Conservation (phyloP, 2,329 filamentous ascomycete genomes). For the Aspergillus pseudoglaucus region DNA sequence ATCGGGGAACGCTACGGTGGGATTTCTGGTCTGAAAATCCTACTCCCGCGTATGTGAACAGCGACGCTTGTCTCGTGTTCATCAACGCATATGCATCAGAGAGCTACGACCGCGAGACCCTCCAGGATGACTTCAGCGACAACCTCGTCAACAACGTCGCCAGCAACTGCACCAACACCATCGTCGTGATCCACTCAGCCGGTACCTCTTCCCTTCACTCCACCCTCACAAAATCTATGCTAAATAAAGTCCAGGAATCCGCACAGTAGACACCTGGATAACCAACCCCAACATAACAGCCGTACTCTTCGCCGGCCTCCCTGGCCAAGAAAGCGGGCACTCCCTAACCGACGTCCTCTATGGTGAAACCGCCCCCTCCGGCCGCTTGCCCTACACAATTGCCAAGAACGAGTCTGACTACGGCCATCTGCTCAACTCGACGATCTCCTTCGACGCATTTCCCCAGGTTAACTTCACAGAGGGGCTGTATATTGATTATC, state of each 20-base stretch:
- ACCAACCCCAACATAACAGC: slow-evolving; percentile 73
- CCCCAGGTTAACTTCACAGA: slow-evolving; percentile 12
- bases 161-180: slow-evolving; percentile 67
- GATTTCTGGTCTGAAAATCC: not conserved
- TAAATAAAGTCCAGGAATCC: not conserved
- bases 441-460: slow-evolving; percentile 2
- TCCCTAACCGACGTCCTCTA: slow-evolving; percentile 75
- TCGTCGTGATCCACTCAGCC: slow-evolving; percentile 76
- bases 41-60: not conserved
- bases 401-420: slow-evolving; percentile 64
- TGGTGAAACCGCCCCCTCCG: slow-evolving; percentile 69
- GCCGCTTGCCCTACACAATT: slow-evolving; percentile 75
- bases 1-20: not conserved
- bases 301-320: slow-evolving; percentile 75
- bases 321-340: slow-evolving; percentile 78
- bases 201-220: slow-evolving; percentile 54
- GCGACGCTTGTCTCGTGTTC: slow-evolving; percentile 58
- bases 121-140: slow-evolving; percentile 64
- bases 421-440: slow-evolving; percentile 7
- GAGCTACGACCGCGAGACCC: slow-evolving; percentile 58
- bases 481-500: slow-evolving; percentile 16
- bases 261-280: not conserved
- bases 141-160: slow-evolving; percentile 77
- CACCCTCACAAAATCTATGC: not conserved
- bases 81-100: slow-evolving; percentile 76